These are phyloP conservation scores for Phoma herbarum DNA, from an alignment of 2,329 filamentous ascomycete genomes.

Conservation along the genomic window DNA sequence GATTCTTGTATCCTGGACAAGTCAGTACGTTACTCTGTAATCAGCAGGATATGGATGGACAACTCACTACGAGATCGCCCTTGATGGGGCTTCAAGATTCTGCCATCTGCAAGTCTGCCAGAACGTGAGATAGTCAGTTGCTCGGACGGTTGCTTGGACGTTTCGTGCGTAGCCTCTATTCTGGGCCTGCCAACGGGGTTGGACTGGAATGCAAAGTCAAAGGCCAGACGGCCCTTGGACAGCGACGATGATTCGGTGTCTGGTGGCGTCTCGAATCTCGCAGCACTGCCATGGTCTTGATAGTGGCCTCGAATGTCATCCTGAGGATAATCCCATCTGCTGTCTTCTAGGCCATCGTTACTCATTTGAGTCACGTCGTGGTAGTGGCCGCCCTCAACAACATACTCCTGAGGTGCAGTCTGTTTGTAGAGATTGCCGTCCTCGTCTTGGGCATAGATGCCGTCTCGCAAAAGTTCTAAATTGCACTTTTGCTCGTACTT, in stretches of 20 bases:
- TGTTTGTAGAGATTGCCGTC: slow-evolving; percentile 19
- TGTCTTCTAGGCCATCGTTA: not conserved
- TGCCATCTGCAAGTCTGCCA: not conserved
- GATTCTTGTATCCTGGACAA: not conserved
- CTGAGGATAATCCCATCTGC: not conserved
- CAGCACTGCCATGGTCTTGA: not conserved
- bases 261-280: not conserved
- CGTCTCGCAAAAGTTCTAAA: slow-evolving; percentile 11
- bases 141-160: not conserved
- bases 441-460: slow-evolving; percentile 14
- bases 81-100: not conserved
- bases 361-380: not conserved
- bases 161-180: not conserved
- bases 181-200: not conserved
- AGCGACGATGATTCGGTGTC: not conserved
- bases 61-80: not conserved
- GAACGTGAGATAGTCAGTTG: not conserved
- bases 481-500: slow-evolving; percentile 17
- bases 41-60: not conserved
- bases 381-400: not conserved
- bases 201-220: not conserved
- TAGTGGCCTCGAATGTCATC: not conserved
- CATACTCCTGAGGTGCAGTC: not conserved
- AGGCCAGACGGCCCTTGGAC: not conserved
- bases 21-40: not conserved